phyloP scores from a whole-genome alignment of 1,139 yeast genomes.

The Taiozyma sp. region DNA sequence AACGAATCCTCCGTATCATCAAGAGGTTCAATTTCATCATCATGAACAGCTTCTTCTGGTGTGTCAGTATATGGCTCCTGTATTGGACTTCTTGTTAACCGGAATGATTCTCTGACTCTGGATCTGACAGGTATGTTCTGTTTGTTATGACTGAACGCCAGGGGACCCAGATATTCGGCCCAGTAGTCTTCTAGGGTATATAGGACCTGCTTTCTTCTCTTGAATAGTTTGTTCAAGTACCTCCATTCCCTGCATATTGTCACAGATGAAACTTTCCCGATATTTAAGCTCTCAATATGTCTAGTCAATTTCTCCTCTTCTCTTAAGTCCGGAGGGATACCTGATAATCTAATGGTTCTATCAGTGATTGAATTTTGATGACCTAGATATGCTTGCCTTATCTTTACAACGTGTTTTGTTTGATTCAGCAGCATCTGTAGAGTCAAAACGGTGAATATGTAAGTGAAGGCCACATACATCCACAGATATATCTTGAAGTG shows the following conservation, averaged over 20 bases:
- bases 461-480: slow-evolving; percentile 86
- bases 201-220: slow-evolving; percentile 48
- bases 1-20: slow-evolving; percentile 13
- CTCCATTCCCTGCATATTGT: slow-evolving; percentile 87
- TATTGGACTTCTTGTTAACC: slow-evolving; percentile 24
- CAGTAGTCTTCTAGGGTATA: slow-evolving; percentile 63
- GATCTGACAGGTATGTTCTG: slow-evolving; percentile 18
- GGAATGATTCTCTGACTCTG: slow-evolving; percentile 21
- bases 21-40: slow-evolving; percentile 17
- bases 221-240: slow-evolving; percentile 58
- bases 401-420: slow-evolving; percentile 64
- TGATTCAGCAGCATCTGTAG: slow-evolving; percentile 57
- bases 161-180: slow-evolving; percentile 46
- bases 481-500: slow-evolving; percentile 38
- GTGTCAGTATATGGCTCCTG: slow-evolving; percentile 16
- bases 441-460: slow-evolving; percentile 70
- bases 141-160: slow-evolving; percentile 12
- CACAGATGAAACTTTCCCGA: slow-evolving; percentile 73
- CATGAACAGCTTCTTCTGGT: slow-evolving; percentile 8
- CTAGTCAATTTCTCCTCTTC: slow-evolving; percentile 61
- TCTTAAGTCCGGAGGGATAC: slow-evolving; percentile 82
- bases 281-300: slow-evolving; percentile 70
- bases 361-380: slow-evolving; percentile 89
- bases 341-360: slow-evolving; percentile 82
- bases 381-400: slow-evolving; percentile 81